A percentile compares a stretch with the other conserved stretches of the same genome.
phyloP scores from a whole-genome alignment of 495 filamentous ascomycete species.

The Penicillium paxilli region DNA sequence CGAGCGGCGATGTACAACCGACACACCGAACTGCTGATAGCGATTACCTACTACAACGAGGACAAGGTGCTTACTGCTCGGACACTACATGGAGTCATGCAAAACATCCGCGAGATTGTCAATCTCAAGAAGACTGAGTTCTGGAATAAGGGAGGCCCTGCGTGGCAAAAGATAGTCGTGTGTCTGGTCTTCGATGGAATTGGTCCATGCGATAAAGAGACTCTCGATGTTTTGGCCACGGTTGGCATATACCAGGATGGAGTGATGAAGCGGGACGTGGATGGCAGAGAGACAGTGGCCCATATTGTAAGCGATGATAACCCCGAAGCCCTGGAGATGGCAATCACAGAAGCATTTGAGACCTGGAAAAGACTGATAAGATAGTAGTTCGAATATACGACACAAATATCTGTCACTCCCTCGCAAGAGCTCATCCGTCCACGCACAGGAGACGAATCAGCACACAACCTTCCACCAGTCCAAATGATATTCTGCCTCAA shows the following conservation, averaged over 20 bases:
- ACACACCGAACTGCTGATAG: neutral
- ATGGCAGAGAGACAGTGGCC: neutral
- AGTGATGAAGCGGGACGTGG: neutral
- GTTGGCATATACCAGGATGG: neutral
- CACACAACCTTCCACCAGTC: constrained; percentile 2
- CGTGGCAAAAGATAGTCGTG: neutral
- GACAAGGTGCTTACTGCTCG: neutral
- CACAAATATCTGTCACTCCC: constrained; percentile 8
- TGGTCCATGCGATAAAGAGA: neutral
- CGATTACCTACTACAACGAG: neutral
- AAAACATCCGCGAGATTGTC: neutral
- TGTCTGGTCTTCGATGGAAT: neutral
- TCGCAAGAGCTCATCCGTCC: constrained; percentile 7
- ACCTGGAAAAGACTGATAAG: neutral
- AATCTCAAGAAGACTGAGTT: neutral
- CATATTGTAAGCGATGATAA: neutral
- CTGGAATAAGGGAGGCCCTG: neutral
- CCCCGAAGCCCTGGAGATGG: neutral
- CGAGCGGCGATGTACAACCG: neutral
- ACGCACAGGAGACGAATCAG: neutral
- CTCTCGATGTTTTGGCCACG: neutral
- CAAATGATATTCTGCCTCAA: neutral
- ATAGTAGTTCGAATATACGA: constrained; percentile 11
- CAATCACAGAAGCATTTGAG: neutral
- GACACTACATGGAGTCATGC: neutral